These are phyloP conservation scores for Cyclostephanos invisitatus DNA, from an alignment of 108 stramenopile genomes.

Conservation along the genomic window DNA sequence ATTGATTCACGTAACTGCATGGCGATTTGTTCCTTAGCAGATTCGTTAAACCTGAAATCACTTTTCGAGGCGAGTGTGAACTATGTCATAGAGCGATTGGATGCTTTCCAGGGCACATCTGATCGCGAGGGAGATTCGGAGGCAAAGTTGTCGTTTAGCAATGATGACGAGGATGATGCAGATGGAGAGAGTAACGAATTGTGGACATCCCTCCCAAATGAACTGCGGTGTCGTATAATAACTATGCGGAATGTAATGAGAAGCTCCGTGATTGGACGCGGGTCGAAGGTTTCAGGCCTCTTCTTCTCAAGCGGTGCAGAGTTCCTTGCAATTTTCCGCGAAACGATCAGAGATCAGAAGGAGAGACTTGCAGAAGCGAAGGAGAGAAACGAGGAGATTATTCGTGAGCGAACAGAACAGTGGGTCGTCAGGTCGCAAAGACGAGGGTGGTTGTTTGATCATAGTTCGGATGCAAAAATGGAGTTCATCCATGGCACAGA, in stretches of 20 bases:
- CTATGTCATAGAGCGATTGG: constrained; percentile 41
- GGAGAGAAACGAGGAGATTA: constrained; percentile 37
- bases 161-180: constrained; percentile 12
- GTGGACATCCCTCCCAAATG: constrained; percentile 43
- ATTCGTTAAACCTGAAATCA: constrained; percentile 57
- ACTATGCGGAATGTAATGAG: constrained; percentile 52
- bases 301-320: constrained; percentile 48
- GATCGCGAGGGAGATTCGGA: constrained; percentile 1
- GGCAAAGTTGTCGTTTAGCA: constrained; percentile 5
- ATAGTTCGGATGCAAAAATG: constrained; percentile 23
- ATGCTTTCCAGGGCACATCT: constrained; percentile 30
- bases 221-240: constrained; percentile 37
- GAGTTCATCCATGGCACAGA: constrained; percentile 42
- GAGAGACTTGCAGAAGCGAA: constrained; percentile 46
- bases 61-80: constrained; percentile 63
- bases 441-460: constrained; percentile 45
- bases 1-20: constrained; percentile 75
- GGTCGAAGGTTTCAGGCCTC: constrained; percentile 46
- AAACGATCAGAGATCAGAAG: constrained; percentile 35
- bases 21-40: constrained; percentile 69
- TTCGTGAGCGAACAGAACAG: constrained; percentile 44
- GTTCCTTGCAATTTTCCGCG: constrained; percentile 53
- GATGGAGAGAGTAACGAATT: constrained; percentile 23
- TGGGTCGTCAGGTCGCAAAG: constrained; percentile 31
- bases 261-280: constrained; percentile 48